A percentile compares a stretch with the other conserved stretches of the same genome.
Conservation (phyloP, 805 yeast genomes). For the Saccharomycopsis synnaedendra region DNA sequence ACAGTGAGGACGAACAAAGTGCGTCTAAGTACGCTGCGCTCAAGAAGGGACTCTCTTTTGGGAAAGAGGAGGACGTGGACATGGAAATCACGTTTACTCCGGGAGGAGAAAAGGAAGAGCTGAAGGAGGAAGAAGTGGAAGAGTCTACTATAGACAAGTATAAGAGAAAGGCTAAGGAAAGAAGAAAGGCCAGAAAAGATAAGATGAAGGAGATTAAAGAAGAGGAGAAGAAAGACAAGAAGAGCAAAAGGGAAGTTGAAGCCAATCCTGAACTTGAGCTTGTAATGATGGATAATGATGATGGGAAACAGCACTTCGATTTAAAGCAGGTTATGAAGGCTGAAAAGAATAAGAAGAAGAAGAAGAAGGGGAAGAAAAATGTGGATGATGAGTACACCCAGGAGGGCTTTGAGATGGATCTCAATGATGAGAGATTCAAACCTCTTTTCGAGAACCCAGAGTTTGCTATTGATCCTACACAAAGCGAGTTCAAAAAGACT, state of each 20-base stretch:
- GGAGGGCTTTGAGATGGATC: conserved; percentile 43
- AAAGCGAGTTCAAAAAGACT: conserved; percentile 83
- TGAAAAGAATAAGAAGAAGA: conserved; percentile 50
- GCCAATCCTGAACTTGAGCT: conserved; percentile 64
- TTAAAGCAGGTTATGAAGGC: conserved; percentile 69
- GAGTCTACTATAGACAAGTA: conserved; percentile 72
- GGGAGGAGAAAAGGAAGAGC: conserved; percentile 38
- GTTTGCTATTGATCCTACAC: conserved; percentile 89
- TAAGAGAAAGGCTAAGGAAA: conserved; percentile 83
- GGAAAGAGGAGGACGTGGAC: conserved; percentile 42
- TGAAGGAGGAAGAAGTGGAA: conserved; percentile 30
- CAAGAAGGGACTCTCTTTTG: conserved; percentile 26
- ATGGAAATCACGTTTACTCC: conserved; percentile 93
- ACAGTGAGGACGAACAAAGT: conserved; percentile 45
- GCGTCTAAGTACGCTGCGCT: conserved; percentile 51
- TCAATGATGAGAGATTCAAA: conserved; percentile 71
- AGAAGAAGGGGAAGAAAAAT: conserved; percentile 33
- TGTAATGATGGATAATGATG: conserved; percentile 43
- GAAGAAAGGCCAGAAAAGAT: conserved; percentile 77
- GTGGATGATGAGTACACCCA: conserved; percentile 41
- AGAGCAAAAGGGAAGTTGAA: conserved; percentile 27
- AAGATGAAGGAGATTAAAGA: conserved; percentile 52
- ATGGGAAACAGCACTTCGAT: conserved; percentile 51
- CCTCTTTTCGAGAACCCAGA: conserved; percentile 78
- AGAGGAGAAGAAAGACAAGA: conserved; percentile 26